A percentile compares a stretch with the other conserved stretches of the same genome.
These are phyloP conservation scores for Parascedosporium putredinis DNA, from an alignment of 2,329 filamentous ascomycete genomes.

Conservation along the genomic window DNA sequence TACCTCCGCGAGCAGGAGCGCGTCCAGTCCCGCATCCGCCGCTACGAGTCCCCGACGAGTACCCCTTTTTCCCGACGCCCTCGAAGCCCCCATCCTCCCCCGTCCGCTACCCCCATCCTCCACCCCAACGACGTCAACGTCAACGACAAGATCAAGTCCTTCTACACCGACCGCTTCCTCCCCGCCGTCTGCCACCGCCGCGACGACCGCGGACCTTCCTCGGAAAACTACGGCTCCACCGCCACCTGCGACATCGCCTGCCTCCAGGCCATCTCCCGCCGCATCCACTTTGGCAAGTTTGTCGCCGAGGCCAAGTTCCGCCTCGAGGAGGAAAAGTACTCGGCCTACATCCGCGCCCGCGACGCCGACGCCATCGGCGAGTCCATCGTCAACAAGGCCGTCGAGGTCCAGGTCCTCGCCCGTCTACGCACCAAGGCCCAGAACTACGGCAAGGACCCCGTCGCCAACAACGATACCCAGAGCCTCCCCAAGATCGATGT, in stretches of 20 bases:
- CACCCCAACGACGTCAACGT: conserved; percentile 84
- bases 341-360: conserved; percentile 66
- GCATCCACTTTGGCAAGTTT: conserved; percentile 97
- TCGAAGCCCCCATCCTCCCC: conserved; percentile 77
- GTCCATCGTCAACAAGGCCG: conserved; percentile 80
- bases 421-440: conserved; percentile 77
- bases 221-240: conserved; percentile 91
- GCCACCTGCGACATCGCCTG: conserved; percentile 86
- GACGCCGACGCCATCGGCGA: conserved; percentile 75
- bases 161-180: conserved; percentile 75
- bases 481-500: conserved; percentile 76
- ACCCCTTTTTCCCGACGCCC: conserved; percentile 82
- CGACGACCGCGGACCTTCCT: conserved; percentile 69
- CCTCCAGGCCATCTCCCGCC: conserved; percentile 77
- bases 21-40: conserved; percentile 83
- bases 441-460: conserved; percentile 89
- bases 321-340: conserved; percentile 71
- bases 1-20: conserved; percentile 82
- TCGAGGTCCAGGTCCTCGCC: conserved; percentile 87
- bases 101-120: conserved; percentile 77
- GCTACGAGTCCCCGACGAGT: conserved; percentile 93
- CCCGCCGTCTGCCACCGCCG: conserved; percentile 71
- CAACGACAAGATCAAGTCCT: conserved; percentile 75
- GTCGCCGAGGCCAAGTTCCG: conserved; percentile 94
- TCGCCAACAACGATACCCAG: conserved; percentile 40